Percentiles rank a stretch among this genome's conserved stretches.
Conservation (phyloP, 805 yeast genomes). For the Lachancea dasiensis region DNA sequence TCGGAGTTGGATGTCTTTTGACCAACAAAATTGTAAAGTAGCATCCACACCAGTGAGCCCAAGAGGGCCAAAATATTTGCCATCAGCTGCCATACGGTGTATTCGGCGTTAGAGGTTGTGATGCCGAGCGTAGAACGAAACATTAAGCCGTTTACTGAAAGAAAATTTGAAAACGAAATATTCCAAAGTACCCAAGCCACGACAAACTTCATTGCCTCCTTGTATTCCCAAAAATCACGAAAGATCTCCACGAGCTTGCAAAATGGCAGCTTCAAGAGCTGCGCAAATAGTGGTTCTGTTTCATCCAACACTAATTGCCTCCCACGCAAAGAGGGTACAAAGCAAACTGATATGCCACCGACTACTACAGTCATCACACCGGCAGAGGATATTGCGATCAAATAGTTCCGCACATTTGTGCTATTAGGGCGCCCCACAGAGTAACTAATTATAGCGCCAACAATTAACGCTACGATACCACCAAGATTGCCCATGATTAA, state of each 20-base stretch:
- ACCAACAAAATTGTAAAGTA: constrained; percentile 24
- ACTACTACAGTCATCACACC: constrained; percentile 33
- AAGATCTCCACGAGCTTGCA: constrained; percentile 28
- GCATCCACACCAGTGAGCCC: constrained; percentile 38
- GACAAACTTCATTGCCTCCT: constrained; percentile 33
- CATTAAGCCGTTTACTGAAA: constrained; percentile 33
- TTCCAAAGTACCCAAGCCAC: constrained; percentile 42
- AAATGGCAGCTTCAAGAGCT: constrained; percentile 13
- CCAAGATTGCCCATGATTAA: constrained; percentile 34
- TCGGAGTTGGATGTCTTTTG: constrained; percentile 8
- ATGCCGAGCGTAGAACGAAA: constrained; percentile 38
- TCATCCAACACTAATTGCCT: constrained; percentile 10
- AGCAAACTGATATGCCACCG: constrained; percentile 24
- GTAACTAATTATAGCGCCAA: constrained; percentile 36
- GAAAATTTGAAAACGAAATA: constrained; percentile 33
- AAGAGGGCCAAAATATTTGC: constrained; percentile 32
- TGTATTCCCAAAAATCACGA: constrained; percentile 7
- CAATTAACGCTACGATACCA: constrained; percentile 34
- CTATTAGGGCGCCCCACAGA: constrained; percentile 22
- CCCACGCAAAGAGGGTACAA: constrained; percentile 32
- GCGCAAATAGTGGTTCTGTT: background rate
- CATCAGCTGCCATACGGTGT: constrained; percentile 36
- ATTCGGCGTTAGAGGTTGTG: constrained; percentile 36
- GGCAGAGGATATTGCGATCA: constrained; percentile 37
- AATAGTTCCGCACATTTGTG: constrained; percentile 32